These are phyloP conservation scores for Chlorella sp. DNA, from an alignment of 139 green algal genomes.

Conservation along the genomic window DNA sequence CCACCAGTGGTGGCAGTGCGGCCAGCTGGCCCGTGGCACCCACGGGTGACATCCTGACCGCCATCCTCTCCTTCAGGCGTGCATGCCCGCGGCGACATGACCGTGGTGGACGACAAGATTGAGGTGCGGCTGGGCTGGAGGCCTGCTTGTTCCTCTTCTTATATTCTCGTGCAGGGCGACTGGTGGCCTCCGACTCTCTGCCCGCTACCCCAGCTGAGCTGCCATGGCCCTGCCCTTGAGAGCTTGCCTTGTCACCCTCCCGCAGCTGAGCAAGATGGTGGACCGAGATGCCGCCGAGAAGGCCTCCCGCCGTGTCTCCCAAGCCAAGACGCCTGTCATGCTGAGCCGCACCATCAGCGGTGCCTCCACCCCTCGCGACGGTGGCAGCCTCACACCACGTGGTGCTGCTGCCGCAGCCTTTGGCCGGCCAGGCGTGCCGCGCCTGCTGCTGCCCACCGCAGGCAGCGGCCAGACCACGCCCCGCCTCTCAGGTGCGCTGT, in stretches of 20 bases:
- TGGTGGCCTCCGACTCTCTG: too few relatives aligned
- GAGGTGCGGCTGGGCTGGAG: neutral
- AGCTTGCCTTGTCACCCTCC: too few relatives aligned
- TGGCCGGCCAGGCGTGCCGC: neutral
- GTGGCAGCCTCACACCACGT: neutral
- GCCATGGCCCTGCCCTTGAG: too few relatives aligned
- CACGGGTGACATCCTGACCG: neutral
- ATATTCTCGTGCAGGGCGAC: too few relatives aligned
- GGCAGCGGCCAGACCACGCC: neutral
- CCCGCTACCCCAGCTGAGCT: too few relatives aligned
- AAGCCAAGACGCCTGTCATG: too few relatives aligned
- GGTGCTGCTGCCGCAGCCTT: neutral
- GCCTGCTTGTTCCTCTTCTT: too few relatives aligned
- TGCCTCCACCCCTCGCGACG: neutral
- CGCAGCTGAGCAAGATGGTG: neutral
- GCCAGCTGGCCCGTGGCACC: too few relatives aligned
- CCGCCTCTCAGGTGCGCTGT: neutral
- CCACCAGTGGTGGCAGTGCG: too few relatives aligned
- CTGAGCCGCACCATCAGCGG: conserved; percentile 6
- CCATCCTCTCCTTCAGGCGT: neutral
- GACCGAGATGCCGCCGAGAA: neutral
- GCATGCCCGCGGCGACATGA: conserved; percentile 20
- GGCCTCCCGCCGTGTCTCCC: neutral
- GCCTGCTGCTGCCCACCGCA: neutral
- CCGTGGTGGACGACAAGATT: neutral